Evolutionary conservation across 1,139 yeast genomes (phyloP).

Genomic region (Lodderomyces parapsilosis): DNA sequence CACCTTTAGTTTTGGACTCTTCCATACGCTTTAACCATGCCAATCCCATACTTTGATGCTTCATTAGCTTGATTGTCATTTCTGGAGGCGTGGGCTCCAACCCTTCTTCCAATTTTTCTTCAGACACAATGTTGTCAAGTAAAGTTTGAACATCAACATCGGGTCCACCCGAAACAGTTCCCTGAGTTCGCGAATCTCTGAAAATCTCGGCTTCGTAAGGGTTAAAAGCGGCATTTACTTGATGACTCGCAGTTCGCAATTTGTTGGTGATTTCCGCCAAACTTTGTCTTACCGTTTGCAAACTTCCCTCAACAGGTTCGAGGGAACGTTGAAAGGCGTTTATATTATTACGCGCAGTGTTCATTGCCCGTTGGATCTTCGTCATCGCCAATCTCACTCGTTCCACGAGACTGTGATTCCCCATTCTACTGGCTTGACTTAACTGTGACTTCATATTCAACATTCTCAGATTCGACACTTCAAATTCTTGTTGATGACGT

Average conservation of each 20-base stretch:
- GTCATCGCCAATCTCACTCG: background rate
- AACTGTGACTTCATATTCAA: background rate
- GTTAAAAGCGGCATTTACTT: constrained; percentile 6
- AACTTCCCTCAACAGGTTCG: constrained; percentile 3
- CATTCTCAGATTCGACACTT: background rate
- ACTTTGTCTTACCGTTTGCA: background rate
- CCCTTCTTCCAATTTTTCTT: constrained; percentile 48
- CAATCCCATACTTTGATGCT: constrained; percentile 85
- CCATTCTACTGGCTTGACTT: constrained; percentile 2
- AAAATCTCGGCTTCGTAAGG: constrained; percentile 10
- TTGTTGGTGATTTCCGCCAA: background rate
- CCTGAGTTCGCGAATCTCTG: constrained; percentile 1
- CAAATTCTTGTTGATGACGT: constrained; percentile 2
- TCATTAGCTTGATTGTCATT: constrained; percentile 62
- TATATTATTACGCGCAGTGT: constrained; percentile 3
- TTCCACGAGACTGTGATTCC: constrained; percentile 4
- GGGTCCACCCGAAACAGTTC: constrained; percentile 2
- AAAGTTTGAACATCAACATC: constrained; percentile 48
- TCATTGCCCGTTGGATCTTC: constrained; percentile 1
- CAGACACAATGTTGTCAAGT: constrained; percentile 65
- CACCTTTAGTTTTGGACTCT: constrained; percentile 55
- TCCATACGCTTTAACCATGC: constrained; percentile 80
- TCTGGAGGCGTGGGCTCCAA: constrained; percentile 67
- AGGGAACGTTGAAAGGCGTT: constrained; percentile 5
- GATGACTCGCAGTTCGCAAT: constrained; percentile 6